Percentiles rank a stretch among this genome's conserved stretches.
These are phyloP conservation scores for Hyaloscypha bicolor DNA, from an alignment of 495 filamentous ascomycete genomes.

Conservation along the genomic window DNA sequence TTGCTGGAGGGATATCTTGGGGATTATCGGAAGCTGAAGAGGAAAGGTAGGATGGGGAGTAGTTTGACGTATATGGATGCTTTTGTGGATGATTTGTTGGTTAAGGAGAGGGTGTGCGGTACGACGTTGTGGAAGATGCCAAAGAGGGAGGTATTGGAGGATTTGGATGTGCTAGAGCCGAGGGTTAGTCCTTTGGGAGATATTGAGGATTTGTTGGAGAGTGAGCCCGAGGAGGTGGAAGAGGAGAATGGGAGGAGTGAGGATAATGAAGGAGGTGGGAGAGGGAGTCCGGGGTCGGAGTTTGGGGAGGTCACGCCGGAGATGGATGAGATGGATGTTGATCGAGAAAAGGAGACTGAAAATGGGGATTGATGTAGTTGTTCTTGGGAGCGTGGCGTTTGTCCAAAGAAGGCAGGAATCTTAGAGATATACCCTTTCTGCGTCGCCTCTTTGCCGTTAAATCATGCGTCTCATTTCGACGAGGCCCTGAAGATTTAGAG, in stretches of 20 bases:
- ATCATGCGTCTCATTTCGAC: too few species aligned
- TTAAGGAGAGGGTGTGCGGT: conserved; percentile 85
- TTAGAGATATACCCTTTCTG: background rate
- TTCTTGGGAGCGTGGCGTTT: background rate
- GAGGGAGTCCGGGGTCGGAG: conserved; percentile 25
- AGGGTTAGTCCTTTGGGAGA: conserved; percentile 84
- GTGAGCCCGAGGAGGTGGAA: conserved; percentile 39
- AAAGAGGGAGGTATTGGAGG: conserved; percentile 79
- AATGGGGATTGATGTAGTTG: conserved; percentile 12
- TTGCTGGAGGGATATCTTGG: conserved; percentile 81
- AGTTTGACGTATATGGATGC: conserved; percentile 83
- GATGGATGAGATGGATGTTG: conserved; percentile 19
- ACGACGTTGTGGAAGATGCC: conserved; percentile 94
- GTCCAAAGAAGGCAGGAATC: background rate
- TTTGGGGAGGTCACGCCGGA: conserved; percentile 31
- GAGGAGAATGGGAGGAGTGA: conserved; percentile 17
- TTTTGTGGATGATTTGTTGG: conserved; percentile 90
- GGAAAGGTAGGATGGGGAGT: conserved; percentile 70
- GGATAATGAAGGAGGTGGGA: conserved; percentile 30
- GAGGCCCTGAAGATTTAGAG: too few species aligned
- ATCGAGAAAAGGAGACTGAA: background rate
- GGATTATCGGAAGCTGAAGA: conserved; percentile 81
- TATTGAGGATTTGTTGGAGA: conserved; percentile 77
- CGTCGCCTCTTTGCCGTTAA: background rate
- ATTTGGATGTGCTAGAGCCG: conserved; percentile 83